Evolutionary conservation across 1,284 basidiomycete species (phyloP), one percentile per base, ranked within the genome.

Genomic region (Pyrrhoderma lamaoense): DNA sequence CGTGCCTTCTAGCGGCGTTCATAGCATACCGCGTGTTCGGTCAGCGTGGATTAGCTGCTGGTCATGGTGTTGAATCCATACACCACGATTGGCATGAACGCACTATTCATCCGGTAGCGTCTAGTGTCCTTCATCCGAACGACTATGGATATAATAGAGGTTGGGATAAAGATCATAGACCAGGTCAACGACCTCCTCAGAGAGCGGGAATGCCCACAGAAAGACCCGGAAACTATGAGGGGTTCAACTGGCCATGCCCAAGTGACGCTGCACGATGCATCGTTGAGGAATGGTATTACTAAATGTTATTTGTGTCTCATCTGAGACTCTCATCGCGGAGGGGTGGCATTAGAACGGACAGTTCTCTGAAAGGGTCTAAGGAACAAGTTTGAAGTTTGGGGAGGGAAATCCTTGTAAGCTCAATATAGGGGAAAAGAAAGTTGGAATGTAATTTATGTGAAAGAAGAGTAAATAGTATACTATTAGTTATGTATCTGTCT

Each of bases 221-320:
- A 21, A 3, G 45, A 14, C 37, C 54, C 25, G 44, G 45, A 16
- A 34, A 31, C 2, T 19, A 40, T 22, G 22, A 39, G 25, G 22
- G 21, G 21, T 31, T 62, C 64, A 57, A 67, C 76, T 75, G 76
- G 64, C 75, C 76, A 3, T 86, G 84, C 63, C 68, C 67, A 50
- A 69, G 69, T 42, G 76, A 80, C 55, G 80, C 80, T 53, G 67
- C 71, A 35, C 79, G 83, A 58, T 88, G 85, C 59, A 71, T 85
- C 23, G 75, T 82, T 13, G 85, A 88, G 59, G 85, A 88, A 61
- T 88, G 79, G 18, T 85, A 74, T 67, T 83, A 70, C 60, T 85
- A 57, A 66, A 49, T 46, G n/a, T 13, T 22, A 8, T 5, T 19
- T 9, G 25, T 36, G 35, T 38, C 38, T 19, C 23, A 38, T 3